Conservation (phyloP, 1,139 yeast genomes). For the Cylindricascospora bacillispora region DNA sequence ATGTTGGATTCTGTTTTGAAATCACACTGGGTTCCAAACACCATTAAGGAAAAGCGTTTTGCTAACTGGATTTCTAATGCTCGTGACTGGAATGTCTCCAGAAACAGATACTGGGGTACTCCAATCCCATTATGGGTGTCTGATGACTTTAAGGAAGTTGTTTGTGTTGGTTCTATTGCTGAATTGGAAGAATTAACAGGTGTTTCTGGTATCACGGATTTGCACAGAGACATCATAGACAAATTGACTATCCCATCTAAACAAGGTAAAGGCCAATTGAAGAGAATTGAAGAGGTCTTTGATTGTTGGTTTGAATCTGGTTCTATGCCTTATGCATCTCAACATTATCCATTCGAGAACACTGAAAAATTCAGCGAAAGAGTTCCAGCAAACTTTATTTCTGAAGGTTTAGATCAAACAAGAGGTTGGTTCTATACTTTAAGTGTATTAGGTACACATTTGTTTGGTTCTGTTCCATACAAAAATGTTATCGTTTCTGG, state of each 20-base stretch:
- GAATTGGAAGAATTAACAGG: conserved; percentile 83
- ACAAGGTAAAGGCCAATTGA: conserved; percentile 75
- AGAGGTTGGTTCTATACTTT: conserved; percentile 99
- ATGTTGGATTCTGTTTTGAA: conserved; percentile 76
- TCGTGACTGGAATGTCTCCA: conserved; percentile 96
- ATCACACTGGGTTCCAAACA: conserved; percentile 90
- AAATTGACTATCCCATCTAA: conserved; percentile 88
- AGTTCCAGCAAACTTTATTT: conserved; percentile 94
- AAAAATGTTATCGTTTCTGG: conserved; percentile 94
- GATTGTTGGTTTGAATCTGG: conserved; percentile 99
- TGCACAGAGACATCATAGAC: conserved; percentile 91
- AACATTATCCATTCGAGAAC: conserved; percentile 92
- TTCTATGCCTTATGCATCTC: conserved; percentile 96
- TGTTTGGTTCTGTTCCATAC: conserved; percentile 87
- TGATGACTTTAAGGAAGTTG: conserved; percentile 84
- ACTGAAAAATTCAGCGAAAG: conserved; percentile 52
- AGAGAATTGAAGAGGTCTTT: conserved; percentile 92
- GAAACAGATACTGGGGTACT: conserved; percentile 99
- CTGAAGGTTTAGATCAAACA: conserved; percentile 98
- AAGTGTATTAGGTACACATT: conserved; percentile 89
- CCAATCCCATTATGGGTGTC: conserved; percentile 97
- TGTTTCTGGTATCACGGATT: conserved; percentile 62
- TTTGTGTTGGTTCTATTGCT: conserved; percentile 82
- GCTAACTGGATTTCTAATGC: conserved; percentile 97
- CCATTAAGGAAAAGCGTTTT: conserved; percentile 86